Evolutionary conservation across 2,329 filamentous ascomycete genomes (phyloP).

Genomic region (Diaporthe capsici): DNA sequence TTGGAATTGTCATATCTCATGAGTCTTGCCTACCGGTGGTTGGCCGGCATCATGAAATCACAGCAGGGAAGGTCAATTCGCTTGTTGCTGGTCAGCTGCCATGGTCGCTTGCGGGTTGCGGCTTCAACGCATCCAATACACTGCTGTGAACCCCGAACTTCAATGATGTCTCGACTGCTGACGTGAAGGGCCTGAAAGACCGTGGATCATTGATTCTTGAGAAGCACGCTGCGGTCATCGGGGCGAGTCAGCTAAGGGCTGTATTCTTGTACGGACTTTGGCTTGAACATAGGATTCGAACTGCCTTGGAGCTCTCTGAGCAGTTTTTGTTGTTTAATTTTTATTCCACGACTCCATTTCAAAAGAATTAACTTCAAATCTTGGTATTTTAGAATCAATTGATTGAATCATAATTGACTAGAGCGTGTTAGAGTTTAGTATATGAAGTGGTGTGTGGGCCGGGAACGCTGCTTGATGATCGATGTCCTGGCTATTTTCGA

Average conservation of each 20-base stretch:
- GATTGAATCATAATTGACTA: no score
- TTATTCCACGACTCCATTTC: no score
- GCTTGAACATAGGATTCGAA: neutral
- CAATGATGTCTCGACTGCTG: neutral
- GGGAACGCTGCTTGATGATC: no score
- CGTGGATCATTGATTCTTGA: neutral
- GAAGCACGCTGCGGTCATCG: neutral
- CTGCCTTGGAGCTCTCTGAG: neutral
- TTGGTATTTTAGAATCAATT: no score
- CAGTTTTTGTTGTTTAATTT: no score
- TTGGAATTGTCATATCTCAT: neutral
- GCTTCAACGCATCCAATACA: slow-evolving; percentile 7
- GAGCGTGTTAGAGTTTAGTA: no score
- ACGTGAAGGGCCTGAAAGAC: neutral
- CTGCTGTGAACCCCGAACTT: neutral
- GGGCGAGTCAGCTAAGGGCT: neutral
- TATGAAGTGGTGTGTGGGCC: no score
- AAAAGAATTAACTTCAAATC: no score
- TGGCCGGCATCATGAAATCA: neutral
- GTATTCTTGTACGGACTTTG: slow-evolving; percentile 6
- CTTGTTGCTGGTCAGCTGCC: neutral
- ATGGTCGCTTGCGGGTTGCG: neutral
- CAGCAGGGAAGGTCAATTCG: neutral
- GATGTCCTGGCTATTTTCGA: no score
- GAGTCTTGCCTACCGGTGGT: neutral